Evolutionary conservation across 164 flowering plant species (phyloP), one percentile per base, ranked within the genome.

Genomic region (Cinnamomum micranthum): DNA sequence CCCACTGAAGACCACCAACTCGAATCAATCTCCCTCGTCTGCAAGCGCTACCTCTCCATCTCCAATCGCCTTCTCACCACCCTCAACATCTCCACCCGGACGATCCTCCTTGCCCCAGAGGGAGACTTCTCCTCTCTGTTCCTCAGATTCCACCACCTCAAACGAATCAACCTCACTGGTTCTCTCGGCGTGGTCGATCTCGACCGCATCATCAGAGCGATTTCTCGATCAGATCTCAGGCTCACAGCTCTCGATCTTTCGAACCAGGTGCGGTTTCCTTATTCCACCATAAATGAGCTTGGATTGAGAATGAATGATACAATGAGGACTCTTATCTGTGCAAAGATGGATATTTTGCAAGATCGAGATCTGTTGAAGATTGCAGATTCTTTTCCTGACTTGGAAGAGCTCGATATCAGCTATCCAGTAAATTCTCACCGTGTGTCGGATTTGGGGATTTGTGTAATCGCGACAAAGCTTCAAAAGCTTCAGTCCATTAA

Each of bases 401-500:
- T 91, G 71, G 88, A 86, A 74, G 88, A 82, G 27, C 79, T 91
- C 15, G 89, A 91, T 69, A 81, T 91, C n/a, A 83, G 89, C 71
- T 83, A 77, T 69, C 89, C 87, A 1, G 77, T 69, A 19, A 23
- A 75, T 0, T 12, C n/a, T 17, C 50, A 28, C 6, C 35, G 52
- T 4, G 83, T 90, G 0, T 80, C 83, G 9, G 91, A 90, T 82
- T 65, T 65, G 12, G 89, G 87, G 66, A 68, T 91, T 55, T 62
- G 47, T 50, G 76, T 12, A 19, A 14, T 89, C 74, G 73, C 87
- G 5, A 5, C 24, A 33, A 87, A 74, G 75, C 80, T 87, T 20
- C 73, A 28, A 63, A 67, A 67, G 1, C 81, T 91, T 70, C 55
- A 71, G 1, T 79, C 75, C 74, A 75, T 88, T 22, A 69, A 90